Evolutionary conservation across 202 grass and related monocot genomes (phyloP), one percentile per base, ranked within the genome.

Genomic region (Sporobolus alterniflorus): DNA sequence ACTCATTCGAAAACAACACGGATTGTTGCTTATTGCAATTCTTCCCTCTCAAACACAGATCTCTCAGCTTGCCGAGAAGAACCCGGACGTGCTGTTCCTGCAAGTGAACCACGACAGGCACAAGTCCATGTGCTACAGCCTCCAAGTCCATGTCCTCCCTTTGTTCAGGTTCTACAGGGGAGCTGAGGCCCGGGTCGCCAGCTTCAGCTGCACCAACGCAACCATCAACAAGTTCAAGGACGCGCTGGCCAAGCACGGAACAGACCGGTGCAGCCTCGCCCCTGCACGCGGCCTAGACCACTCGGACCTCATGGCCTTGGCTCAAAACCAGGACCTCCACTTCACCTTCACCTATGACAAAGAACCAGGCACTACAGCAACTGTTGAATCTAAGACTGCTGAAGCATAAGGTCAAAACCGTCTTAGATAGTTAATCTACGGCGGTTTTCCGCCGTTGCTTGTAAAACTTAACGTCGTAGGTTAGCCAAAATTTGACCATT

Each of bases 201-300:
- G 94, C 81, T 96, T 96, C 88, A 96, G 94, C 84, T 96, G 94
- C 94, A 96, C 94, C 18, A 96, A 96, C 22, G 88, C 88, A 69
- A 92, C 94, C 12, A 97, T 94, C 81, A 97, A 92, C 42, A 94
- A 97, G 77, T 87, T 97, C 55, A 92, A 82, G 88, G 91, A 97
- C 32, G 91, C 91, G 0, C 80, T 94, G 0, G 87, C 89, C 0
- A 97, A 94, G 87, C 94, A 97, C 73, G 41, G 16, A 0, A 66
- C 85, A n/a, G 76, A 86, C 0, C 85, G 88, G 66, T 96, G 93
- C 69, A 40, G 88, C 78, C 91, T 96, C 12, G 93, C 86, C n/a
- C 90, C 83, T 7, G 73, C 86, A 4, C 79, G 79, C 39, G 93
- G 93, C 8, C 85, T 96, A 0, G 88, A 96, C 42, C 88, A 96